Conservation (phyloP, 192 early-diverging fungal genomes). For the Coemansia reversa region DNA sequence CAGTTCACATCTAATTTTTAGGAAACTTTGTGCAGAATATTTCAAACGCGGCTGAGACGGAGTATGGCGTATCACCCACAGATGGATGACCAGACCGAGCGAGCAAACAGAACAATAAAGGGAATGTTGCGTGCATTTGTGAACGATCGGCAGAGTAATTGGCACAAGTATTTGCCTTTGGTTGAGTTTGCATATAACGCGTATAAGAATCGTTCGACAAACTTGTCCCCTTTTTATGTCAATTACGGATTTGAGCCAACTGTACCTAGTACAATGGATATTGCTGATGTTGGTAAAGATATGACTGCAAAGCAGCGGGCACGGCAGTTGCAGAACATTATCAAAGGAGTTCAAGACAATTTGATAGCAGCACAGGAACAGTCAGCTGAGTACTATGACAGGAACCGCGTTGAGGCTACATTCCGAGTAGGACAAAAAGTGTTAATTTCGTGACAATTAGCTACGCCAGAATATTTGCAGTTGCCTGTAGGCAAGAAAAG, state of each 20-base stretch:
- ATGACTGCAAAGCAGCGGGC: no score
- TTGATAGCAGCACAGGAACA: not conserved
- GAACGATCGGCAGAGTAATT: not conserved
- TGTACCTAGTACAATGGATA: conserved; percentile 2
- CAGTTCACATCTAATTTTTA: conserved; percentile 22
- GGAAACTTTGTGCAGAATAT: conserved; percentile 1
- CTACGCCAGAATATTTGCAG: no score
- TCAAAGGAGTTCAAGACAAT: no score
- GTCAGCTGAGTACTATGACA: conserved; percentile 2
- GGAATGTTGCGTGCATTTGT: not conserved
- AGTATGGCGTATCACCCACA: conserved; percentile 8
- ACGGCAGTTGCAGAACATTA: no score
- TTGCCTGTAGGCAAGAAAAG: not conserved
- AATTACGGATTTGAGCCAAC: conserved; percentile 1
- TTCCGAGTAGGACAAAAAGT: not conserved
- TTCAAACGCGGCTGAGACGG: not conserved
- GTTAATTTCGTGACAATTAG: not conserved
- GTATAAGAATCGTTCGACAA: not conserved
- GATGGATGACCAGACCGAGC: conserved; percentile 4
- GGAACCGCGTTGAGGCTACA: not conserved
- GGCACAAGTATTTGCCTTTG: conserved; percentile 4
- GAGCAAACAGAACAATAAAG: conserved; percentile 3
- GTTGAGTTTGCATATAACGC: conserved; percentile 9
- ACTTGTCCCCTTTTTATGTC: not conserved
- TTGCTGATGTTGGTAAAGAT: not conserved